Conservation (phyloP, 768 basidiomycete species). For the Podaxis pistillaris region DNA sequence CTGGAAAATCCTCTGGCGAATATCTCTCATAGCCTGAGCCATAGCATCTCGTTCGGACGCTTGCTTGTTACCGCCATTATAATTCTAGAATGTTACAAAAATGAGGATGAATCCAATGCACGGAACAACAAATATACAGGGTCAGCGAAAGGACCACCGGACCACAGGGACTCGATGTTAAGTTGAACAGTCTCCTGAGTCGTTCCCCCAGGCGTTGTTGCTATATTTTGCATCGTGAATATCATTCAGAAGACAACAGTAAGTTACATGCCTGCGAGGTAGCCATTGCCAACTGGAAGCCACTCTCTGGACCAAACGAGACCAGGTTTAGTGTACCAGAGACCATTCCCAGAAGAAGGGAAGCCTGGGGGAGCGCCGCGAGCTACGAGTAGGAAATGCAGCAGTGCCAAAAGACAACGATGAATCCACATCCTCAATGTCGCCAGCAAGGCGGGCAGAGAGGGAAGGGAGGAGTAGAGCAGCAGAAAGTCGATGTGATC, state of each 20-base stretch:
- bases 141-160: slow-evolving; percentile 69
- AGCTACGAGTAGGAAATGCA: slow-evolving; percentile 18
- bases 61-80: slow-evolving; percentile 70
- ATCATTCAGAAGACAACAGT: not conserved
- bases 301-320: slow-evolving; percentile 55
- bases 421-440: slow-evolving; percentile 24
- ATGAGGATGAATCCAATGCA: not conserved
- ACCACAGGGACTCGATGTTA: slow-evolving; percentile 78
- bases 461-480: slow-evolving; percentile 6
- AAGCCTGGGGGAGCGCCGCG: slow-evolving; percentile 42
- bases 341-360: slow-evolving; percentile 69
- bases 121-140: slow-evolving; percentile 39
- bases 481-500: not conserved
- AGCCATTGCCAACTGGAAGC: slow-evolving; percentile 75
- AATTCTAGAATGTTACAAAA: slow-evolving; percentile 36
- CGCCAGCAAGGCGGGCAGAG: slow-evolving; percentile 7
- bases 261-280: slow-evolving; percentile 50
- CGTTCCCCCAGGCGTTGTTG: slow-evolving; percentile 65
- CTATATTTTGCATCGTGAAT: slow-evolving; percentile 29
- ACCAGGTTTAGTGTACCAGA: slow-evolving; percentile 64
- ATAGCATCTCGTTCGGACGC: slow-evolving; percentile 41
- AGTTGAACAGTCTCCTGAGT: slow-evolving; percentile 59
- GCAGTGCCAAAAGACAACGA: slow-evolving; percentile 22
- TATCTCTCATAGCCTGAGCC: slow-evolving; percentile 47
- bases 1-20: slow-evolving; percentile 56